phyloP scores from a whole-genome alignment of 139 green algal genomes.

The Micromonas pusilla region DNA sequence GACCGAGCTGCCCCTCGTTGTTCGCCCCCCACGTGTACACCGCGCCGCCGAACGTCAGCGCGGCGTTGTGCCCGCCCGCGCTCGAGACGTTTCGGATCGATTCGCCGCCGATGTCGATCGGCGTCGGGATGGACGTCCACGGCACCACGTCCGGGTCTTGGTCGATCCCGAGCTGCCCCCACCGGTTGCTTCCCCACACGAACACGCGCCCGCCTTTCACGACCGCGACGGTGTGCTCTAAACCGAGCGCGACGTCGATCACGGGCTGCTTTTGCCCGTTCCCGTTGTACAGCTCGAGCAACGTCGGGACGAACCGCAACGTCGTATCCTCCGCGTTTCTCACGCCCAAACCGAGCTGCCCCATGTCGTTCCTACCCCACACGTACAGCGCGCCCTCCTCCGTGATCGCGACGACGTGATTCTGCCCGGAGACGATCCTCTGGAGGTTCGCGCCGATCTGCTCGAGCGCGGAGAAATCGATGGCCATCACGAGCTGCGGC shows the following conservation, averaged over 20 bases:
- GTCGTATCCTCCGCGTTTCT: neutral
- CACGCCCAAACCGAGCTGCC: conserved; percentile 27
- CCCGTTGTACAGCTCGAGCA: neutral
- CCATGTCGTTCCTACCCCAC: conserved; percentile 26
- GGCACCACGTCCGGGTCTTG: neutral
- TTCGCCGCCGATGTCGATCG: neutral
- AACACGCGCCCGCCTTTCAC: conserved; percentile 4
- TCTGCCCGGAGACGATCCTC: neutral
- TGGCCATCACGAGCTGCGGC: neutral
- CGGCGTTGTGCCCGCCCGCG: neutral
- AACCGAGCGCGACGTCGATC: neutral
- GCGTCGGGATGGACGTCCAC: neutral
- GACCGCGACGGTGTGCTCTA: conserved; percentile 19
- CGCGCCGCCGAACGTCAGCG: conserved; percentile 3
- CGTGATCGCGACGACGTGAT: conserved; percentile 23
- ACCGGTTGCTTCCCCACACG: conserved; percentile 18
- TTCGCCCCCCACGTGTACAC: conserved; percentile 32
- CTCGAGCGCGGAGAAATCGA: neutral
- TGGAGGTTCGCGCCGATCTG: neutral
- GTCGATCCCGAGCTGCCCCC: conserved; percentile 29
- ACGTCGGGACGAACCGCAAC: neutral
- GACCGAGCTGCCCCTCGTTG: conserved; percentile 32
- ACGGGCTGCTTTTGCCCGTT: neutral
- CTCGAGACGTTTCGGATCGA: conserved; percentile 11
- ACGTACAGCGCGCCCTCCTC: conserved; percentile 15